phyloP scores from a whole-genome alignment of 2,329 filamentous ascomycete genomes.

The Scorias spongiosa region DNA sequence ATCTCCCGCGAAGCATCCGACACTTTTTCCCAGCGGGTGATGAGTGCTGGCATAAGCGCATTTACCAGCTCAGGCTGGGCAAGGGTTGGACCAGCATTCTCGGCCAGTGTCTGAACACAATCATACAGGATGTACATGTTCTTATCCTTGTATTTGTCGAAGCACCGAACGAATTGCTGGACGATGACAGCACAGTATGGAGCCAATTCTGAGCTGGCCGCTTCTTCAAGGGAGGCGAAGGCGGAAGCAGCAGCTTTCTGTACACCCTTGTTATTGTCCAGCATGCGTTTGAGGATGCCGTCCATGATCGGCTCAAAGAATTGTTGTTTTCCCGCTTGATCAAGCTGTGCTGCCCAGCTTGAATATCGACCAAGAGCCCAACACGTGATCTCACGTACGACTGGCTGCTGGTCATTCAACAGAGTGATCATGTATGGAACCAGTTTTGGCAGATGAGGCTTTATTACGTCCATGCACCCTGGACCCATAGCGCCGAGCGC shows the following conservation, averaged over 20 bases:
- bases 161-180: constrained; percentile 82
- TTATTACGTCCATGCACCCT: constrained; percentile 79
- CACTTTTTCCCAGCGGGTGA: constrained; percentile 74
- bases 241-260: constrained; percentile 92
- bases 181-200: constrained; percentile 85
- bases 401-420: constrained; percentile 69
- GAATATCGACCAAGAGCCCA: constrained; percentile 95
- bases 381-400: constrained; percentile 92
- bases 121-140: constrained; percentile 99
- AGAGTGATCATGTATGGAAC: constrained; percentile 81
- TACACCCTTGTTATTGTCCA: constrained; percentile 94
- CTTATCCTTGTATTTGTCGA: constrained; percentile 89
- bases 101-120: constrained; percentile 90
- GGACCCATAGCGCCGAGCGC: constrained; percentile 90
- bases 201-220: constrained; percentile 63
- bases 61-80: constrained; percentile 68
- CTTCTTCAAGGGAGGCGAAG: constrained; percentile 91
- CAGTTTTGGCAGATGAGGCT: constrained; percentile 77
- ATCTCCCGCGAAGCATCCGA: constrained; percentile 81
- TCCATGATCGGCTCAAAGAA: constrained; percentile 97
- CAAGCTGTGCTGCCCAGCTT: constrained; percentile 69
- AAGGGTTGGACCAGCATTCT: constrained; percentile 70
- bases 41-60: constrained; percentile 82
- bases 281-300: constrained; percentile 82
- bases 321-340: constrained; percentile 50